Base-by-base conservation (phyloP, 129 eudicot genomes). In the Pseudognaphalium luteoalbum region DNA sequence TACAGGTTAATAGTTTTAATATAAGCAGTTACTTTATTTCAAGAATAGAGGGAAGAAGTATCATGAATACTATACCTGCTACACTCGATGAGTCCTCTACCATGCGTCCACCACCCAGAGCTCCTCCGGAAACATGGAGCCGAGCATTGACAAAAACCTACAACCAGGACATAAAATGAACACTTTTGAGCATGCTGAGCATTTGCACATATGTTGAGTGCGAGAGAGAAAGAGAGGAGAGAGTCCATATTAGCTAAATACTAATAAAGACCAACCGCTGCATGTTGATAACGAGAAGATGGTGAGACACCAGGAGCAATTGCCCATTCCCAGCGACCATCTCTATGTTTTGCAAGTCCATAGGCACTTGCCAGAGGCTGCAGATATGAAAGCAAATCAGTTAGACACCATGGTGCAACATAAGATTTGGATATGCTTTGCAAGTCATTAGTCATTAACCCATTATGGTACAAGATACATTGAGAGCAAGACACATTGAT, bases 301-400 rank as follows among this genome's bases (percentile, higher is more conserved):
- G 99, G 97, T 78, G 99, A 94, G 63, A 94, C 99, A 80, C 99
- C 99, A 81, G 99, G 99, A 73, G 99, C 97, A 81, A 94, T 89
- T 47, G 97, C 97, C 99, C 97, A 94, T 78, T 94, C 99, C 99
- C 99, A 94, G 15, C 97, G 91, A 70, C 99, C 99, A 80, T 94
- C 96, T 83, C 97, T 91, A 78, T 94, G 99, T 77, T 91, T 94
- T 10, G 97, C 96, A 69, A 94, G 97, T 66, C 99, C 99, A 86
- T 89, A 94, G 33, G 99, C 97, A 80, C 93, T 89, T 19, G 96
- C 90, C 66, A 91, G 80, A 44, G 99, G 99, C 97, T 94, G 79
- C 82, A 83, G 59, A 72, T 35, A 66, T 15, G 39, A 71, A 58
- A 70, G 10, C 70, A 70, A 47, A 34, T 44, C 32, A 65, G 63